A percentile compares a stretch with the other conserved stretches of the same genome.
Evolutionary conservation across 2,329 filamentous ascomycete species (phyloP).

Genomic region (Myriosclerotinia duriaeana): DNA sequence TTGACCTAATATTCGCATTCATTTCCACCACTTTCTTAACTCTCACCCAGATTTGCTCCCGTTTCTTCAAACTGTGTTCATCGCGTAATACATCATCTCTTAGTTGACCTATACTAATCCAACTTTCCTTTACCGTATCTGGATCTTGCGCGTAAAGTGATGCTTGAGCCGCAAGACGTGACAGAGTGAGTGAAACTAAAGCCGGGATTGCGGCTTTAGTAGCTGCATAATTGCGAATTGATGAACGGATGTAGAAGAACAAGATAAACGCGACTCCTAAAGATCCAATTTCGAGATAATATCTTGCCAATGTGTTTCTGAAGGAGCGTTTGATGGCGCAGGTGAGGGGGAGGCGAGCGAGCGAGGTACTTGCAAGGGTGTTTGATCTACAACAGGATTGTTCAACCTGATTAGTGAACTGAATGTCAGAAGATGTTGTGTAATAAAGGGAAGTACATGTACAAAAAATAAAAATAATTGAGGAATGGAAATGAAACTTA

Average conservation of each 20-base stretch:
- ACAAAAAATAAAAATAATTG: conserved; percentile 22
- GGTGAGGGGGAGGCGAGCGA: conserved; percentile 84
- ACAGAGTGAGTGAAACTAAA: conserved; percentile 80
- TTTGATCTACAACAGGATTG: conserved; percentile 70
- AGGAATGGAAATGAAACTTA: conserved; percentile 46
- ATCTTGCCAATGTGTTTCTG: conserved; percentile 77
- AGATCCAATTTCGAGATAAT: conserved; percentile 81
- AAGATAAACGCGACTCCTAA: conserved; percentile 52
- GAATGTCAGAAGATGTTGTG: conserved; percentile 53
- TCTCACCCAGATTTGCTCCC: conserved; percentile 79
- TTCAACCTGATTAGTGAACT: conserved; percentile 81
- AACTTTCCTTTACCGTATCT: conserved; percentile 67
- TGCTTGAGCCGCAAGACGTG: conserved; percentile 79
- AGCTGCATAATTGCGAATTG: conserved; percentile 61
- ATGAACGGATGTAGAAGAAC: conserved; percentile 62
- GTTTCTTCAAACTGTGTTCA: conserved; percentile 72
- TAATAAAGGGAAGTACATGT: conserved; percentile 41
- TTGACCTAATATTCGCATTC: conserved; percentile 85
- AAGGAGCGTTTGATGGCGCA: conserved; percentile 78
- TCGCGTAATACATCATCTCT: conserved; percentile 85
- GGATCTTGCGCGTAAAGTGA: conserved; percentile 68
- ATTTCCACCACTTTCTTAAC: conserved; percentile 85
- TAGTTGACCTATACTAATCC: conserved; percentile 83
- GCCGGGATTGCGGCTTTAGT: conserved; percentile 70
- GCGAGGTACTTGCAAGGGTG: conserved; percentile 79